Conservation (phyloP, 169 alveolate genomes). For the Plasmodium billcollinsi region DNA sequence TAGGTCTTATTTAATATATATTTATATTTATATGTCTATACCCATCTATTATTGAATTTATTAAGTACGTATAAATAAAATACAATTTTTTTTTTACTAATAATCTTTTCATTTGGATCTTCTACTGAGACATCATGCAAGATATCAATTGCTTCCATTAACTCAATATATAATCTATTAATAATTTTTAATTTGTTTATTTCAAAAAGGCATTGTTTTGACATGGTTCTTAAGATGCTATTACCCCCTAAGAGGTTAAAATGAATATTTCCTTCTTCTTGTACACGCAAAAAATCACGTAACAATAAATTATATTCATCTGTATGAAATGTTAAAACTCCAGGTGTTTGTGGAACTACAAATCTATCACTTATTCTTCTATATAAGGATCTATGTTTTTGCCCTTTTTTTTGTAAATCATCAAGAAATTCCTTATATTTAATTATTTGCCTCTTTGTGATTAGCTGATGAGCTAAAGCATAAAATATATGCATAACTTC, state of each 20-base stretch:
- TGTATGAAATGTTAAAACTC: neutral
- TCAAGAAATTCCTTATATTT: constrained; percentile 5
- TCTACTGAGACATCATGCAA: constrained; percentile 8
- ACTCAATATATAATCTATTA: neutral
- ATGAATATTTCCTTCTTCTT: constrained; percentile 22
- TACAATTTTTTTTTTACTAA: constrained; percentile 10
- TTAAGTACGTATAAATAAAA: neutral
- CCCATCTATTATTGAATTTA: constrained; percentile 23
- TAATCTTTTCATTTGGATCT: constrained; percentile 9
- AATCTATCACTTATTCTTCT: neutral
- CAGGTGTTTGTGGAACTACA: neutral
- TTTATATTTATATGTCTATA: too few species aligned
- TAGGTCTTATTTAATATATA: too few species aligned
- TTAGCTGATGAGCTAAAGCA: constrained; percentile 8
- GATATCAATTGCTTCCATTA: constrained; percentile 14
- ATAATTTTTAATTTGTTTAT: constrained; percentile 26
- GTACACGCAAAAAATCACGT: neutral
- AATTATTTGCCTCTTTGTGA: neutral
- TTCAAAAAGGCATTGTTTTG: neutral
- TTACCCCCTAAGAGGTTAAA: constrained; percentile 19
- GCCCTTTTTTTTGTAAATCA: neutral
- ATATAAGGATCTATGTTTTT: constrained; percentile 4
- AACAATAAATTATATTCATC: constrained; percentile 7
- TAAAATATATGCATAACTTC: constrained; percentile 2
- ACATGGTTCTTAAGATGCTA: neutral